Base-by-base conservation (phyloP, 768 basidiomycete species). In the Boletus rufocinnamomeus region DNA sequence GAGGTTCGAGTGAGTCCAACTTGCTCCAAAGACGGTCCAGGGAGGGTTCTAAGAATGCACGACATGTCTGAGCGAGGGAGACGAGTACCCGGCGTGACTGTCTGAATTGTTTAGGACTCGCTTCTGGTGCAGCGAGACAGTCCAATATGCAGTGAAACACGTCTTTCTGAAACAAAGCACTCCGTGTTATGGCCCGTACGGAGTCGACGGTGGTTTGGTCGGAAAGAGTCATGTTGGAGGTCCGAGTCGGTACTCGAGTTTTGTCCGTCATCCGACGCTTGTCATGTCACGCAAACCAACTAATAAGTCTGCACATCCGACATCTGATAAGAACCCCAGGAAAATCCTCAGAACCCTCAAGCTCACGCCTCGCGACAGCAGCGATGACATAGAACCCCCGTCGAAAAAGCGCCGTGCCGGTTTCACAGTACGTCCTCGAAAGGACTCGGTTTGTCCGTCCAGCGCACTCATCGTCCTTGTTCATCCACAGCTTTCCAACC, bases 341-440 rank as follows among this genome's bases (percentile, higher is more conserved):
- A 57, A 54, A 51, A 54, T 56, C 4, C 59, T 71, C 54, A 71
- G 63, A 43, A 72, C 70, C 2, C 58, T 68, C 52, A 69, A 63
- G 28, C 60, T 72, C 32, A 50, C 63, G 16, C 45, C 25, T 50
- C 35, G 23, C 41, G 60, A 61, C 34, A 27, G 59, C 27, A 25
- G 50, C 25, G 61, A 67, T 57, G 68, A 19, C 17, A 17, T 5
- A 8, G 59, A 66, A 56, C 70, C 63, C 11, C 63, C 64, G 14
- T 50, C 49, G 45, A 74, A 72, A 58, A 72, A 54, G 46, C 16
- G 32, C 6, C 56, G 66, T 27, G n/a, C 32, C 19, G 30, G 55
- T 23, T 63, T 61, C 61, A n/a, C 47, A 25, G 65, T 65, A 38
- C 11, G 52, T 54, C 41, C n/a, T 41, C 2, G 28, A 25, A 28